These are phyloP conservation scores for Saccharomycopsis javanensis DNA, from an alignment of 805 yeast species.

Conservation along the genomic window DNA sequence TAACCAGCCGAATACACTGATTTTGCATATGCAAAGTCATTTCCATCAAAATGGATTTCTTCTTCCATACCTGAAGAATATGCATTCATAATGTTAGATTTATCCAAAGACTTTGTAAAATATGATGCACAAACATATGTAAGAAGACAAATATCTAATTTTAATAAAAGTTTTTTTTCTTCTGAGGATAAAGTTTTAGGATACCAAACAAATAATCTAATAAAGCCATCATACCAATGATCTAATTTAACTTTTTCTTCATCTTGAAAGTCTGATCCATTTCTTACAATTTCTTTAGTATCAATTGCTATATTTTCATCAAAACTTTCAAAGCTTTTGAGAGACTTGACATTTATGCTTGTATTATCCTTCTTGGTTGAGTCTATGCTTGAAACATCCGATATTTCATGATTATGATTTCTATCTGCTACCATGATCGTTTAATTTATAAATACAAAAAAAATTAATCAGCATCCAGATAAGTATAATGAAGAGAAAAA, in stretches of 20 bases:
- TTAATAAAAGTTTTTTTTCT: conserved; percentile 4
- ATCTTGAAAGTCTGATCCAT: too few species aligned
- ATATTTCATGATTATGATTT: not conserved
- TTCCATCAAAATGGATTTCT: conserved; percentile 46
- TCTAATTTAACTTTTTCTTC: not conserved
- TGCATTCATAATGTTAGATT: conserved; percentile 51
- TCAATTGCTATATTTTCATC: not conserved
- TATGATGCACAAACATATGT: conserved; percentile 4
- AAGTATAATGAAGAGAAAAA: too few species aligned
- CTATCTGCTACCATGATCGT: not conserved
- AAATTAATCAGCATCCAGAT: too few species aligned
- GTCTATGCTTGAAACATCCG: not conserved
- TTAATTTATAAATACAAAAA: not conserved
- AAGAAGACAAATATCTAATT: conserved; percentile 7
- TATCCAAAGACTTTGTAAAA: conserved; percentile 45
- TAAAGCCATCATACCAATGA: not conserved
- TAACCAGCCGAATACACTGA: not conserved
- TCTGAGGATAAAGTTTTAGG: conserved; percentile 18
- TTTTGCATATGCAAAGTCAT: conserved; percentile 21
- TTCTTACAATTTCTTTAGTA: not conserved
- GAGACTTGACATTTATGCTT: not conserved
- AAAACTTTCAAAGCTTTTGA: not conserved
- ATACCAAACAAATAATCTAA: conserved; percentile 8
- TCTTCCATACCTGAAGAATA: conserved; percentile 58
- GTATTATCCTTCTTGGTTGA: not conserved